phyloP scores from a whole-genome alignment of 1,284 basidiomycete species.

The Boletus semigastroideus region DNA sequence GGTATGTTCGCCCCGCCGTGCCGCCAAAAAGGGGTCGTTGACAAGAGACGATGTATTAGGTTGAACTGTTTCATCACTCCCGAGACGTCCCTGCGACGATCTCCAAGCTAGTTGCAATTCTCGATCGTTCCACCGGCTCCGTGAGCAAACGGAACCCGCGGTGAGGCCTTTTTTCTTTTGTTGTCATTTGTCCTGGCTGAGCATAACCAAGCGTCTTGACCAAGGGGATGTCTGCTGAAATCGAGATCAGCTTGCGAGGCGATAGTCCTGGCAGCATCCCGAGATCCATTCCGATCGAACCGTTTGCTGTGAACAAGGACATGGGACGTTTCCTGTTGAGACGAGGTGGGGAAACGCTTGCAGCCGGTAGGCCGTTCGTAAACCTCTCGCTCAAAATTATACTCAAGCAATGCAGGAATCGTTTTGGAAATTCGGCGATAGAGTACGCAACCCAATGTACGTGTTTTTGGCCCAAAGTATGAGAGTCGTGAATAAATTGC shows the following conservation, averaged over 20 bases:
- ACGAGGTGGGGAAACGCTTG: slow-evolving; percentile 91
- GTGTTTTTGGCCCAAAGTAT: slow-evolving; percentile 1
- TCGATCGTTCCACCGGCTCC: slow-evolving; percentile 79
- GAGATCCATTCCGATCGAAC: slow-evolving; percentile 80
- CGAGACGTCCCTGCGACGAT: slow-evolving; percentile 89
- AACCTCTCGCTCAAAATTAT: neutral
- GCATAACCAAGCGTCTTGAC: slow-evolving; percentile 65
- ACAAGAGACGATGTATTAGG: slow-evolving; percentile 39
- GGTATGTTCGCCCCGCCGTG: slow-evolving; percentile 42
- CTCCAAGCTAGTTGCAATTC: slow-evolving; percentile 71
- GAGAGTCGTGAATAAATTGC: slow-evolving; percentile 10
- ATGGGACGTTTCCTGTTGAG: slow-evolving; percentile 93
- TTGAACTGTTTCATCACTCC: slow-evolving; percentile 95
- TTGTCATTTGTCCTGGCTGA: slow-evolving; percentile 1
- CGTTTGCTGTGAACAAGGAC: slow-evolving; percentile 89
- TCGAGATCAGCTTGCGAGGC: slow-evolving; percentile 76
- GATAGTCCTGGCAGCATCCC: slow-evolving; percentile 45
- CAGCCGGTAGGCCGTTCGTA: slow-evolving; percentile 63
- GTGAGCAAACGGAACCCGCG: slow-evolving; percentile 81
- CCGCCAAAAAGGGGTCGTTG: neutral
- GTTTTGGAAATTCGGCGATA: slow-evolving; percentile 41
- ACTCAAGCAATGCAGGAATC: slow-evolving; percentile 36
- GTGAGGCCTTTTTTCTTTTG: slow-evolving; percentile 38
- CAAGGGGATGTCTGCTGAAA: slow-evolving; percentile 81
- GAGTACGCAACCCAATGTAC: slow-evolving; percentile 12